Evolutionary conservation across 208 protist genomes (phyloP).

Genomic region (Blechomonas ayalai): DNA sequence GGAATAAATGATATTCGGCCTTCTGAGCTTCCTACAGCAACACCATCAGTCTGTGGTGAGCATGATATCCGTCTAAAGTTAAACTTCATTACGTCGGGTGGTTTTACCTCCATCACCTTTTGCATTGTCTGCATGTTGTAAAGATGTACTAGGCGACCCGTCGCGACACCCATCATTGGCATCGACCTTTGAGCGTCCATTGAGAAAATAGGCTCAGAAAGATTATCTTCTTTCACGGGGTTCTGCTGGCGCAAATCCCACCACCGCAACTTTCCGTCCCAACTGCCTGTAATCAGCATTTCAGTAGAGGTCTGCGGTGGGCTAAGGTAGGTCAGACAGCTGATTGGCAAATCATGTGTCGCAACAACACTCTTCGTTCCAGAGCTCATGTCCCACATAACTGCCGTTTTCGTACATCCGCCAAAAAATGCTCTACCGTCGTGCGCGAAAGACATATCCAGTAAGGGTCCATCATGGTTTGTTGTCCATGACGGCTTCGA

Average conservation of each 20-base stretch:
- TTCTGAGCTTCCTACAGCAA: constrained; percentile 64
- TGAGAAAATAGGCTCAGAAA: constrained; percentile 65
- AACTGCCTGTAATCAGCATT: constrained; percentile 77
- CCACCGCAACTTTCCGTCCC: constrained; percentile 79
- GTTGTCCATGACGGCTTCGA: constrained; percentile 39
- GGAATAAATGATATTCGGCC: constrained; percentile 56
- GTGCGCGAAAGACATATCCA: constrained; percentile 54
- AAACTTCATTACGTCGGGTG: constrained; percentile 53
- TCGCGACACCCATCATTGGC: constrained; percentile 63
- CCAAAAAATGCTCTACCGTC: constrained; percentile 74
- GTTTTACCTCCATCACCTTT: constrained; percentile 38
- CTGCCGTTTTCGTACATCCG: constrained; percentile 66
- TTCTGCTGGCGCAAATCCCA: constrained; percentile 73
- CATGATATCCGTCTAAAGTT: constrained; percentile 61
- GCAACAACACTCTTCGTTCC: constrained; percentile 63
- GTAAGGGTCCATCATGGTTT: constrained; percentile 36
- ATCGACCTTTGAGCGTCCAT: constrained; percentile 54
- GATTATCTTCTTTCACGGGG: constrained; percentile 53
- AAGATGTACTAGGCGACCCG: constrained; percentile 45
- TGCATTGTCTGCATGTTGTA: constrained; percentile 59
- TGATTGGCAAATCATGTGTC: constrained; percentile 77
- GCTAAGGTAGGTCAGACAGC: constrained; percentile 52
- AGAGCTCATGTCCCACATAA: constrained; percentile 70
- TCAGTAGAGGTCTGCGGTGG: constrained; percentile 23
- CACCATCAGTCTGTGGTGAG: constrained; percentile 47